Base-by-base conservation (phyloP, 1,284 basidiomycete species). In the Sutorius eximius region DNA sequence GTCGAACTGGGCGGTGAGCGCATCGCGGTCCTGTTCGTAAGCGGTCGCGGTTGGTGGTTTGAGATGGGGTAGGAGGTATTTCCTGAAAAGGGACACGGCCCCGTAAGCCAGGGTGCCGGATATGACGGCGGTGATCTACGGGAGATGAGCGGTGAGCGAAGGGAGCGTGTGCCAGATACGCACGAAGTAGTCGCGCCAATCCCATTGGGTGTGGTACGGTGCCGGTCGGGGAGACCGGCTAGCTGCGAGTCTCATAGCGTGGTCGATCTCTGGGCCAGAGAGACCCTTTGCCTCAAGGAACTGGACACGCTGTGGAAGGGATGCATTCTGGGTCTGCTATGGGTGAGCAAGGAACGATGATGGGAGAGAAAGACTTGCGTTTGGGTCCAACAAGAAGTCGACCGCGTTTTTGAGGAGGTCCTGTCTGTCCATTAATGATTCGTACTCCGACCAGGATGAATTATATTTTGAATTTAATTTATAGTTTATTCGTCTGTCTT, bases 151-250 rank as follows among this genome's bases (percentile, higher is more conserved):
- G 68, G 61, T 57, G 70, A 61, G 65, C 56, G 67, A 70, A 51
- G 53, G 45, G 32, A 15, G 40, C 40, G 45, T 42, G 30, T 24
- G 29, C 37, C 49, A 33, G 41, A 20, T 13, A 74, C 91, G 71
- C 68, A 94, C 93, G 72, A 97, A 98, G 71, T 95, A 91, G 73
- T 98, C 95, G 57, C 94, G 79, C 95, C 95, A 98, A 71, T 97
- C 95, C 78, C 86, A 86, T 18, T 82, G 84, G 34, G 70, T 58
- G 33, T 72, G 67, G 64, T 82, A 82, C 2, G 74, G 72, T 37
- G 74, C 60, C 27, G 75, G 73, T 3, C 13, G 69, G 64, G 46
- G 63, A 69, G 64, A 59, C 51, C 71, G 71, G 54, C 66, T 61
- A 20, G 80, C 73, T 0, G 82, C 81, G 66, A 86, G 87, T 56